A percentile compares a stretch with the other conserved stretches of the same genome.
These are phyloP conservation scores for Kwoniella dejecticola DNA, from an alignment of 768 basidiomycete species.

Conservation along the genomic window DNA sequence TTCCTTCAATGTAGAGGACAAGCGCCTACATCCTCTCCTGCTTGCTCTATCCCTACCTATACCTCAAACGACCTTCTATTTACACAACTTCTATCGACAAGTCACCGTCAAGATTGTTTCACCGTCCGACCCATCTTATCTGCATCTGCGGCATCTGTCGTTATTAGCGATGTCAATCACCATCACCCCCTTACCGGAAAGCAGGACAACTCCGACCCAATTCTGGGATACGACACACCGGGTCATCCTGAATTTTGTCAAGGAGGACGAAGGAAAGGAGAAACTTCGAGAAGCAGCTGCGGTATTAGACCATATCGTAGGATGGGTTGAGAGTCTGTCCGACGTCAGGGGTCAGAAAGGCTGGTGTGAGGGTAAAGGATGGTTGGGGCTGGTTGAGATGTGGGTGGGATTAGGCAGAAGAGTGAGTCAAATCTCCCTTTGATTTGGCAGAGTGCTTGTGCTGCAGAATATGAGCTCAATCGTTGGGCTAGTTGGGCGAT, in stretches of 20 bases:
- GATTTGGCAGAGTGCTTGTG: not conserved
- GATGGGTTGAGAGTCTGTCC: conserved; percentile 28
- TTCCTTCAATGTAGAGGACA: not conserved
- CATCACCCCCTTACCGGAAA: conserved; percentile 5
- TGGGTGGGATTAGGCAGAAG: conserved; percentile 46
- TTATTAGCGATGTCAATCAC: conserved; percentile 11
- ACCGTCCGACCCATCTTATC: not conserved
- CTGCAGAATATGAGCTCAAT: not conserved
- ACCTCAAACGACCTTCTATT: not conserved
- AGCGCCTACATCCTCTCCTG: conserved; percentile 18
- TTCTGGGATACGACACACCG: conserved; percentile 31
- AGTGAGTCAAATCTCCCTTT: conserved; percentile 25
- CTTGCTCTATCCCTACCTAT: conserved; percentile 19
- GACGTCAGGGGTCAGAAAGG: conserved; percentile 10
- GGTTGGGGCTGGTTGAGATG: conserved; percentile 41
- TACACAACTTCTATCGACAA: conserved; percentile 19
- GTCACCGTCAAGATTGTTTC: conserved; percentile 5
- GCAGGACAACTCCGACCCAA: conserved; percentile 18
- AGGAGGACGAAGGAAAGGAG: conserved; percentile 10
- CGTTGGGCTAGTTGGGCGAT: conserved; percentile 25
- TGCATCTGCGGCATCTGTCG: conserved; percentile 10
- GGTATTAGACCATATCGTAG: conserved; percentile 18
- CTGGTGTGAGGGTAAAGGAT: conserved; percentile 42
- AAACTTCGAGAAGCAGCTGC: conserved; percentile 9
- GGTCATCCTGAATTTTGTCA: conserved; percentile 4